A percentile compares a stretch with the other conserved stretches of the same genome.
Evolutionary conservation across 306 rosid species (phyloP).

Genomic region (Medicago lupulina): DNA sequence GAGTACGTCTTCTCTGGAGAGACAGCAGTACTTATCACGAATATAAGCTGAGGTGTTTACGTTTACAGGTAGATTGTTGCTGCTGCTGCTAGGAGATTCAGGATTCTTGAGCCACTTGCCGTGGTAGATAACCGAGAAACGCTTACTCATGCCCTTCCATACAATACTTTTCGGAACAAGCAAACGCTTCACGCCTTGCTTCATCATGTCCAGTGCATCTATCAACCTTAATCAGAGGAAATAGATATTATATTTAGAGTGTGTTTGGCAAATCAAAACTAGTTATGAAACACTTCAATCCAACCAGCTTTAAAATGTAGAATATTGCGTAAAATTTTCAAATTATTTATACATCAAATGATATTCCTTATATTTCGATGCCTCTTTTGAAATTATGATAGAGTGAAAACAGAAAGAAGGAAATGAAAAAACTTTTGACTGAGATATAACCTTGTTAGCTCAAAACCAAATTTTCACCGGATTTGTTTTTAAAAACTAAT

Average conservation of each 20-base stretch:
- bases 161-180: constrained; percentile 82
- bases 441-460: neutral
- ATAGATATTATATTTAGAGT: neutral
- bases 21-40: constrained; percentile 79
- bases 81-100: constrained; percentile 63
- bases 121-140: constrained; percentile 86
- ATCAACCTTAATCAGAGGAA: constrained; percentile 66
- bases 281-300: neutral
- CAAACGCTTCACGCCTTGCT: constrained; percentile 90
- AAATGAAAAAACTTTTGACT: neutral
- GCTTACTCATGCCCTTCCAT: constrained; percentile 99
- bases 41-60: constrained; percentile 58
- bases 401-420: constrained; percentile 6
- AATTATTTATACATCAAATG: constrained; percentile 10
- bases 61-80: constrained; percentile 57
- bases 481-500: neutral
- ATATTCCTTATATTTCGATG: neutral
- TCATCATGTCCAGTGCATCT: constrained; percentile 98
- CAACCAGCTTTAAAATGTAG: constrained; percentile 17
- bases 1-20: constrained; percentile 95
- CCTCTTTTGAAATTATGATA: neutral
- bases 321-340: neutral
- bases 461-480: constrained; percentile 14
- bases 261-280: constrained; percentile 2
- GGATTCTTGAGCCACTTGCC: constrained; percentile 90